Conservation (phyloP, 2,329 filamentous ascomycete species). For the Trematosphaeria pertusa region DNA sequence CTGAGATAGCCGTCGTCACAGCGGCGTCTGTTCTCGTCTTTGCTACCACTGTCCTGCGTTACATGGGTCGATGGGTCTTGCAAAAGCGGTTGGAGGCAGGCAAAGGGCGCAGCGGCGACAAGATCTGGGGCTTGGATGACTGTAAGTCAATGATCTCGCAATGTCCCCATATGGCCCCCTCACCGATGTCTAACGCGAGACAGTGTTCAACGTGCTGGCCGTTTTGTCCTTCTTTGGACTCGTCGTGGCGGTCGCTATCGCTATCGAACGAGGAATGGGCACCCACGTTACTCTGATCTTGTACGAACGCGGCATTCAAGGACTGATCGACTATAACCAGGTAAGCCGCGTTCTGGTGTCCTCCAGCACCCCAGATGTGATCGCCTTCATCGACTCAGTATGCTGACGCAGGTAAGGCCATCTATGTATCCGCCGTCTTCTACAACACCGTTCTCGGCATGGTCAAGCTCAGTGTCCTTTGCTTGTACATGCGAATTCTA, state of each 20-base stretch:
- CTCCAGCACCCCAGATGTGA: neutral
- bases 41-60: slow-evolving; percentile 18
- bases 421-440: slow-evolving; percentile 53
- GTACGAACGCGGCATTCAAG: slow-evolving; percentile 22
- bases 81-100: slow-evolving; percentile 10
- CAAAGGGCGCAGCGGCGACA: slow-evolving; percentile 4
- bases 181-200: slow-evolving; percentile 1
- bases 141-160: slow-evolving; percentile 20
- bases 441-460: slow-evolving; percentile 57
- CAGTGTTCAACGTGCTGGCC: slow-evolving; percentile 27
- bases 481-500: slow-evolving; percentile 47
- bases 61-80: slow-evolving; percentile 21
- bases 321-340: slow-evolving; percentile 31
- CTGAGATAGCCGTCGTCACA: slow-evolving; percentile 13
- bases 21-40: slow-evolving; percentile 16
- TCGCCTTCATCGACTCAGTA: neutral
- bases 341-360: too few relatives aligned
- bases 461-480: slow-evolving; percentile 57
- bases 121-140: slow-evolving; percentile 24
- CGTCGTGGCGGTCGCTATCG: slow-evolving; percentile 17
- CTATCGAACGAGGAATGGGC: slow-evolving; percentile 39
- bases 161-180: too few relatives aligned
- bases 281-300: slow-evolving; percentile 36
- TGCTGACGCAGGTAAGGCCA: slow-evolving; percentile 49
- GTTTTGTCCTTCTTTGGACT: slow-evolving; percentile 27